phyloP scores from a whole-genome alignment of 2,329 filamentous ascomycete genomes.

The Neocatenulostroma microsporum region DNA sequence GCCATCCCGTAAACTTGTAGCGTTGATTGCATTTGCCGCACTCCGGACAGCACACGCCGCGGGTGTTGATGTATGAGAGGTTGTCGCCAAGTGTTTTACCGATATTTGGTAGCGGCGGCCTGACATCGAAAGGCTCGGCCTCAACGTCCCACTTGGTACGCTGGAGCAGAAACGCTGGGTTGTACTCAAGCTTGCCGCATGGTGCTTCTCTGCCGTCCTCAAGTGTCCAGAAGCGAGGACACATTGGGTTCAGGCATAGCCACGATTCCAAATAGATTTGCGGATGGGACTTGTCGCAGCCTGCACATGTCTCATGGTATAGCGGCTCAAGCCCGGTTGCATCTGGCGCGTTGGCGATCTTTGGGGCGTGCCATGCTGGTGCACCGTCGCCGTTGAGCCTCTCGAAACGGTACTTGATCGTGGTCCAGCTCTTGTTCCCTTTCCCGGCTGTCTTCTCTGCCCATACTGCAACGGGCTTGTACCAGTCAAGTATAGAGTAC shows the following conservation, averaged over 20 bases:
- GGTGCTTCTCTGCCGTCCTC: slow-evolving; percentile 26
- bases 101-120: slow-evolving; percentile 33
- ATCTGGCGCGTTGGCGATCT: too few relatives aligned
- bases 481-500: slow-evolving; percentile 62
- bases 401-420: slow-evolving; percentile 57
- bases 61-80: slow-evolving; percentile 47
- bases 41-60: slow-evolving; percentile 58
- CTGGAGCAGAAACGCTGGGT: slow-evolving; percentile 50
- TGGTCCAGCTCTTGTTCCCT: slow-evolving; percentile 22
- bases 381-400: slow-evolving; percentile 48
- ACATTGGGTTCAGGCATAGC: slow-evolving; percentile 51
- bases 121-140: slow-evolving; percentile 31
- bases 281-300: slow-evolving; percentile 27
- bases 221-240: slow-evolving; percentile 50
- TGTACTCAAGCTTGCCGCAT: slow-evolving; percentile 41
- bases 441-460: slow-evolving; percentile 45
- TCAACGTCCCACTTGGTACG: slow-evolving; percentile 40
- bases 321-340: too few relatives aligned
- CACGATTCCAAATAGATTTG: slow-evolving; percentile 45
- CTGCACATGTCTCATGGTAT: too few relatives aligned
- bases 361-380: too few relatives aligned
- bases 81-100: slow-evolving; percentile 38
- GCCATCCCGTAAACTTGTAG: slow-evolving; percentile 54
- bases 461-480: slow-evolving; percentile 63
- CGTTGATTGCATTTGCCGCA: slow-evolving; percentile 58